Base-by-base conservation (phyloP, 108 stramenopile species). In the Mediolabrus comicus region DNA sequence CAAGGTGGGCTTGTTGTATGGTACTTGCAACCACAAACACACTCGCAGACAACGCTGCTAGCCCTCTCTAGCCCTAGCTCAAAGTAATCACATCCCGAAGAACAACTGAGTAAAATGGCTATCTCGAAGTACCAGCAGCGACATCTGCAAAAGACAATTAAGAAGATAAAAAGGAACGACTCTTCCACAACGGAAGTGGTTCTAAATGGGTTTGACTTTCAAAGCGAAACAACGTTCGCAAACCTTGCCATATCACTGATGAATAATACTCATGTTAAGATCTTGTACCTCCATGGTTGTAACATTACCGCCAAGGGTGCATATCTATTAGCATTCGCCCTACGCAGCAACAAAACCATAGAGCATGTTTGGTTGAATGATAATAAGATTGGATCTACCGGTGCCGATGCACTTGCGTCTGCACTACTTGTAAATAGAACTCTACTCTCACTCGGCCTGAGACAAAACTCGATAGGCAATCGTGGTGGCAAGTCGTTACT, bases 321-420 rank as follows among this genome's bases (percentile, higher is more conserved):
- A 33, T 38, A 61, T n/a, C 28, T 67, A 14, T 57, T 79, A 30
- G 78, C 78, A 3, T 67, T 60, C 19, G 72, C 72, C 14, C 46
- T 79, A 4, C 59, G 67, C 6, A 67, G 41, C 5, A 79, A 79
- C 52, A 62, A 26, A 24, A 69, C 32, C 28, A 19, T 79, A 7
- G 52, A 79, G 24, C 61, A 67, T 58, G 35, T 79, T 9, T 68
- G 72, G 67, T 30, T 79, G 28, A 73, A 68, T 28, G 55, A 59
- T 13, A 82, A 82, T 29, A 66, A 54, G 17, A 73, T 82, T 26
- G 81, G 81, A 17, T 65, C 59, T 11, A 57, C 61, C 8, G 81
- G 81, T 46, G 81, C 81, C 1, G 65, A 61, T 10, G 67, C 61
- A n/a, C 19, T 82, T 12, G 81, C 75, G 4, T 51, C 70, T 5